phyloP scores from a whole-genome alignment of 2,329 filamentous ascomycete genomes.

The Sordariomycetes sp. region DNA sequence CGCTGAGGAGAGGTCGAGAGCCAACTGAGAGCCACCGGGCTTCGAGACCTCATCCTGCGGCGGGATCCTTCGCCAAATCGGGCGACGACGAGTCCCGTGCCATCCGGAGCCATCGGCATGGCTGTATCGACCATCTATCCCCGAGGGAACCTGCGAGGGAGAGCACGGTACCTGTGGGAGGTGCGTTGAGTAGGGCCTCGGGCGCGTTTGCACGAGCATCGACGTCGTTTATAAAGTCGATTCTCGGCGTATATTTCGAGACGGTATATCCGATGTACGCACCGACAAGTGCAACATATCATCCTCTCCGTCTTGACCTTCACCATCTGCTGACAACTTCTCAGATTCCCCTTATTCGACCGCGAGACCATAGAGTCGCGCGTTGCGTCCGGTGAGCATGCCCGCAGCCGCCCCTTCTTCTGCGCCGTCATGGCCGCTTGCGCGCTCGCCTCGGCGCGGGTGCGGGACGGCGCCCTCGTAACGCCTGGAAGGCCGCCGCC shows the following conservation, averaged over 20 bases:
- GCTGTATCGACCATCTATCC: not conserved
- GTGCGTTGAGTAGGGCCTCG: not conserved
- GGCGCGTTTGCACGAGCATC: slow-evolving; percentile 4
- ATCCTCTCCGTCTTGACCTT: not conserved
- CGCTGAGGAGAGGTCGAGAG: not conserved
- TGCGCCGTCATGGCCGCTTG: slow-evolving; percentile 37
- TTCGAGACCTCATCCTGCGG: not conserved
- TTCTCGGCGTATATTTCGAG: slow-evolving; percentile 36
- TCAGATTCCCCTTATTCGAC: slow-evolving; percentile 33
- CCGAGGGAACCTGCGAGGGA: not conserved
- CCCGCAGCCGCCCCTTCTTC: slow-evolving; percentile 26
- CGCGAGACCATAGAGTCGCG: slow-evolving; percentile 24
- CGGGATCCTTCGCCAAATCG: not conserved
- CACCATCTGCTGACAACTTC: not conserved
- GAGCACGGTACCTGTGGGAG: not conserved
- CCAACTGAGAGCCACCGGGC: not conserved
- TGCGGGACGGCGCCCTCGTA: slow-evolving; percentile 32
- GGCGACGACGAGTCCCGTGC: too few relatives aligned
- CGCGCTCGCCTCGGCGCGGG: slow-evolving; percentile 30
- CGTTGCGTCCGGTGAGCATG: slow-evolving; percentile 27
- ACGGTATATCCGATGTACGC: slow-evolving; percentile 32
- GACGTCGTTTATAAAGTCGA: slow-evolving; percentile 11
- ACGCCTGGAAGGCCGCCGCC: slow-evolving; percentile 21
- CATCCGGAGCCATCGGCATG: slow-evolving; percentile 1
- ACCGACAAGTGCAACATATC: not conserved